These are phyloP conservation scores for Trichocomaceae sp. DNA, from an alignment of 2,329 filamentous ascomycete genomes.

Conservation along the genomic window DNA sequence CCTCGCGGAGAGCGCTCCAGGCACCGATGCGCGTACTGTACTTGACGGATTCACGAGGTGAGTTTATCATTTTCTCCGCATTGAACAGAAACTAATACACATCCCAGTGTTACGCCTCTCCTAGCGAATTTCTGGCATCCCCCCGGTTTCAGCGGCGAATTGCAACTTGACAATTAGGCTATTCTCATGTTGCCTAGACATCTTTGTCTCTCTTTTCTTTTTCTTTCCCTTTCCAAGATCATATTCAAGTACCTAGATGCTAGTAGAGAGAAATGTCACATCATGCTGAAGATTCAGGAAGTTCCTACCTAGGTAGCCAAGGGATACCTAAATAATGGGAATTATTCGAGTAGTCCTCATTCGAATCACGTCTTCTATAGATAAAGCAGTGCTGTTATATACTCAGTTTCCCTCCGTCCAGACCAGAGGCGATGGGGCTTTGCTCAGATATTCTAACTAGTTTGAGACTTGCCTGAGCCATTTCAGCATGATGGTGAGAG, in stretches of 20 bases:
- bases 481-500: too few species aligned
- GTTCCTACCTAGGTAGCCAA: too few species aligned
- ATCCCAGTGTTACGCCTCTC: conserved; percentile 68
- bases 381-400: too few species aligned
- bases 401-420: too few species aligned
- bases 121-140: conserved; percentile 84
- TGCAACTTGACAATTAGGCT: conserved; percentile 49
- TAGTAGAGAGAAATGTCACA: conserved; percentile 7
- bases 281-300: too few species aligned
- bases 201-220: conserved; percentile 27
- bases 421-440: too few species aligned
- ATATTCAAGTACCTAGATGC: not conserved
- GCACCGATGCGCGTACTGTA: conserved; percentile 86
- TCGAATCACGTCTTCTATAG: too few species aligned
- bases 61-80: conserved; percentile 3
- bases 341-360: too few species aligned
- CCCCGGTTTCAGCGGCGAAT: conserved; percentile 57
- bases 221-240: not conserved
- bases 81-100: not conserved
- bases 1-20: conserved; percentile 65
- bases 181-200: not conserved
- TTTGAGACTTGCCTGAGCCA: too few species aligned
- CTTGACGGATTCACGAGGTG: conserved; percentile 77
- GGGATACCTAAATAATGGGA: too few species aligned
- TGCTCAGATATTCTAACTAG: too few species aligned